Evolutionary conservation across 2,329 filamentous ascomycete genomes (phyloP).

Genomic region (Curvularia eragrostidis): DNA sequence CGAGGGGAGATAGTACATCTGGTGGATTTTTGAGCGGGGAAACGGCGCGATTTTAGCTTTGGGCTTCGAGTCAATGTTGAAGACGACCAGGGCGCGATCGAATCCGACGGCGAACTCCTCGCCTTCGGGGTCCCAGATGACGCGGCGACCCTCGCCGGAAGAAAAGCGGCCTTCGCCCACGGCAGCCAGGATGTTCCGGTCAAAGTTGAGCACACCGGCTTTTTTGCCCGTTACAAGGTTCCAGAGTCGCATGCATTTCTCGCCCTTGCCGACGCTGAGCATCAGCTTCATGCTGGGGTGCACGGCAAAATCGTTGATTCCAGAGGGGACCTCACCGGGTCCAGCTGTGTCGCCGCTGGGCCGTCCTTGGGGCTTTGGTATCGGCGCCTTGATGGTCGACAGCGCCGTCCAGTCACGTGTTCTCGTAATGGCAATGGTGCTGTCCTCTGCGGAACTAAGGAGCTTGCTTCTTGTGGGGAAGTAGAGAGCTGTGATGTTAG

Average conservation of each 20-base stretch:
- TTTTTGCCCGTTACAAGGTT: conserved; percentile 97
- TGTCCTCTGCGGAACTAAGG: conserved; percentile 87
- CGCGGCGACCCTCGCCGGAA: conserved; percentile 80
- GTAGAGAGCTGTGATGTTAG: conserved; percentile 76
- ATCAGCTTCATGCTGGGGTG: conserved; percentile 97
- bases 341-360: conserved; percentile 91
- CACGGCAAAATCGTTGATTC: conserved; percentile 92
- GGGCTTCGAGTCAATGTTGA: conserved; percentile 85
- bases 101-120: conserved; percentile 91
- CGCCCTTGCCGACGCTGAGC: conserved; percentile 88
- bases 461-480: conserved; percentile 90
- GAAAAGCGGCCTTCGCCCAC: conserved; percentile 78
- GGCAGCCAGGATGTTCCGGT: conserved; percentile 72
- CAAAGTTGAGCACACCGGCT: conserved; percentile 89
- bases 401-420: conserved; percentile 89
- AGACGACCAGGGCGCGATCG: conserved; percentile 82
- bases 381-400: conserved; percentile 86
- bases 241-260: conserved; percentile 92
- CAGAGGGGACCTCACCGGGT: conserved; percentile 79
- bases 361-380: conserved; percentile 78
- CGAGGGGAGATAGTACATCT: conserved; percentile 71
- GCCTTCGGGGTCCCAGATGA: conserved; percentile 77
- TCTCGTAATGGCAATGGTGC: conserved; percentile 84
- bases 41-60: conserved; percentile 74
- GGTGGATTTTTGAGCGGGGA: conserved; percentile 79